Percentiles rank a stretch among this genome's conserved stretches.
Evolutionary conservation across 2,329 filamentous ascomycete species (phyloP).

Genomic region (Colletotrichum kahawae): DNA sequence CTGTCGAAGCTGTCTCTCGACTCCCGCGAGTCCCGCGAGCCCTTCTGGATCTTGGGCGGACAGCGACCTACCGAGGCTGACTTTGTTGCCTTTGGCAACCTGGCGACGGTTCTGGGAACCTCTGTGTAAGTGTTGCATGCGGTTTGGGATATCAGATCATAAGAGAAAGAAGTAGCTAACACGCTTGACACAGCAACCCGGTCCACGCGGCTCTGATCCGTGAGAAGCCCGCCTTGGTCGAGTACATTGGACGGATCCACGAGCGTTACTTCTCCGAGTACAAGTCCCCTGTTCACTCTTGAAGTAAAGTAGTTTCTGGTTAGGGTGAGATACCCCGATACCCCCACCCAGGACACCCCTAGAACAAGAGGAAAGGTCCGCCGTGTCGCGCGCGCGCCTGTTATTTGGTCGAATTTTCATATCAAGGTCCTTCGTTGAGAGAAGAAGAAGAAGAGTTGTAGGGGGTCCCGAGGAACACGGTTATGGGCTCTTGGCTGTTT

Average conservation of each 20-base stretch:
- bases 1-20: constrained; percentile 7
- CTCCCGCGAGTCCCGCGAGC: constrained; percentile 8
- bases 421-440: background rate
- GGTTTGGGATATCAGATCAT: no score
- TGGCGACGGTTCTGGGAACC: constrained; percentile 17
- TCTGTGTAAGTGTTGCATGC: constrained; percentile 12
- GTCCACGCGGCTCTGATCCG: constrained; percentile 18
- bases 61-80: constrained; percentile 27
- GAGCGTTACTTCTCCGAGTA: constrained; percentile 19
- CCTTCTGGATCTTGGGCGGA: constrained; percentile 28
- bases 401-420: background rate
- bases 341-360: background rate
- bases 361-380: background rate
- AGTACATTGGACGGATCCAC: constrained; percentile 20
- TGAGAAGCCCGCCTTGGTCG: constrained; percentile 20
- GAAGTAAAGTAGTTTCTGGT: background rate
- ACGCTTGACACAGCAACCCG: background rate
- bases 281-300: constrained; percentile 18
- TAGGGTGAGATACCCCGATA: constrained; percentile 18
- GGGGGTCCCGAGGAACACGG: background rate
- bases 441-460: background rate
- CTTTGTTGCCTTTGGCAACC: constrained; percentile 20
- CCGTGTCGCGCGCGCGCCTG: background rate
- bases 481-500: background rate
- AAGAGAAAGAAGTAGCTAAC: background rate